These are phyloP conservation scores for Solanum clarkiae DNA, from an alignment of 257 asterid genomes.

Conservation along the genomic window DNA sequence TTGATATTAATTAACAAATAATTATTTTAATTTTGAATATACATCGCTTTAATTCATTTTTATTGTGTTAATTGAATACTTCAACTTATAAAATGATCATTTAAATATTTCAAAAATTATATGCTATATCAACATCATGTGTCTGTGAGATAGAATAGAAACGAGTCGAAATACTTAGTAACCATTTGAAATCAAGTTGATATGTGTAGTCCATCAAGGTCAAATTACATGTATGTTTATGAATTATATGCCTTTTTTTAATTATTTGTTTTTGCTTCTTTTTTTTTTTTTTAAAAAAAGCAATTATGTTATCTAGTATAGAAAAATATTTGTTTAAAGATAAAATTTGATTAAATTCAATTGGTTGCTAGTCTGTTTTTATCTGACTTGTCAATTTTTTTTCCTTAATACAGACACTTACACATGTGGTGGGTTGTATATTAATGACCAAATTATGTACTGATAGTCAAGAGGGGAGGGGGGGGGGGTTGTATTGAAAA, in stretches of 20 bases:
- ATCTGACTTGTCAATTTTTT: neutral
- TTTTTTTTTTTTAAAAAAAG: neutral
- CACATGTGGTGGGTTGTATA: neutral
- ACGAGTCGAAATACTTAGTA: accelerated
- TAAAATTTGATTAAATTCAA: neutral
- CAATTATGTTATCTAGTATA: neutral
- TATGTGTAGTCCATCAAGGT: neutral
- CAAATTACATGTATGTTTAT: neutral
- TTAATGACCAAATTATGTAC: neutral
- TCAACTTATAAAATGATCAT: too few relatives aligned
- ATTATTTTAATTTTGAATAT: too few relatives aligned
- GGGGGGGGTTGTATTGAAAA: too few relatives aligned
- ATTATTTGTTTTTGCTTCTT: accelerated
- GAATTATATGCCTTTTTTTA: neutral
- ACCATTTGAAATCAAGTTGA: neutral
- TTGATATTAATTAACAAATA: neutral
- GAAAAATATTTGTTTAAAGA: neutral
- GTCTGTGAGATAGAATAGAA: too few relatives aligned
- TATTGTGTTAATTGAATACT: too few relatives aligned
- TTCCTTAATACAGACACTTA: neutral
- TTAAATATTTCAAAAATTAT: too few relatives aligned
- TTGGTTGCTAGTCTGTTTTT: neutral
- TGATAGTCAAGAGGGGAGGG: too few relatives aligned
- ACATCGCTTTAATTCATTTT: too few relatives aligned
- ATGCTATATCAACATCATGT: too few relatives aligned